These are phyloP conservation scores for Fusarium compactum DNA, from an alignment of 2,329 filamentous ascomycete genomes.

Conservation along the genomic window DNA sequence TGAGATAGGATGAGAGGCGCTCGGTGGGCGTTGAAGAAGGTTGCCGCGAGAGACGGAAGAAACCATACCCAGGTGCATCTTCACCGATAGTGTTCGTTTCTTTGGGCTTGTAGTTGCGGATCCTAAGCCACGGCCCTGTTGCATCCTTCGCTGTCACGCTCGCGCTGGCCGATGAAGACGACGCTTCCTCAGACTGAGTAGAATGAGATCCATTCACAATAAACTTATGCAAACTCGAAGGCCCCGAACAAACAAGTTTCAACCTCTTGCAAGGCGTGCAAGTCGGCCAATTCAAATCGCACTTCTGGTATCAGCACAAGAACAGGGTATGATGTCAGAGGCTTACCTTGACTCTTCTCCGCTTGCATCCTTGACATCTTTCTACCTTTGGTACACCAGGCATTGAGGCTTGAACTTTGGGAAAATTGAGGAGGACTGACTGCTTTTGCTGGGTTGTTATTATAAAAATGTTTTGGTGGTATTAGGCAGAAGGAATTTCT, in stretches of 20 bases:
- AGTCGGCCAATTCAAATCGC: background rate
- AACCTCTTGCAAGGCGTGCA: background rate
- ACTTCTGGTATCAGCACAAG: background rate
- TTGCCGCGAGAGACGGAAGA: background rate
- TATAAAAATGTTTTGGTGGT: background rate
- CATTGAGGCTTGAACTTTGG: background rate
- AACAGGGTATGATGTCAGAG: background rate
- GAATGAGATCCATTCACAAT: background rate
- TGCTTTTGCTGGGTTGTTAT: background rate
- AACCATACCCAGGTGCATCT: background rate
- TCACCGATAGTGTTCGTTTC: fast-evolving
- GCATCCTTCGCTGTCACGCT: background rate
- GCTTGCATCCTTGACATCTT: background rate
- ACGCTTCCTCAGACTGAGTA: background rate
- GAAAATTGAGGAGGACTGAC: fast-evolving
- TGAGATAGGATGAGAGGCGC: background rate
- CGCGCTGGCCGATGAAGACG: background rate
- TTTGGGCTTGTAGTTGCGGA: background rate
- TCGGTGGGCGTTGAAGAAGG: background rate
- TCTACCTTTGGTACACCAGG: background rate
- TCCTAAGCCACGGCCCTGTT: background rate
- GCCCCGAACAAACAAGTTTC: background rate
- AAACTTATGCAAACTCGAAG: background rate
- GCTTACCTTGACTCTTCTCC: background rate
- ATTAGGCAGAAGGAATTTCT: background rate